Evolutionary conservation across 305 asterid species (phyloP), one percentile per base, ranked within the genome.

Genomic region (Stenogyne calaminthoides): DNA sequence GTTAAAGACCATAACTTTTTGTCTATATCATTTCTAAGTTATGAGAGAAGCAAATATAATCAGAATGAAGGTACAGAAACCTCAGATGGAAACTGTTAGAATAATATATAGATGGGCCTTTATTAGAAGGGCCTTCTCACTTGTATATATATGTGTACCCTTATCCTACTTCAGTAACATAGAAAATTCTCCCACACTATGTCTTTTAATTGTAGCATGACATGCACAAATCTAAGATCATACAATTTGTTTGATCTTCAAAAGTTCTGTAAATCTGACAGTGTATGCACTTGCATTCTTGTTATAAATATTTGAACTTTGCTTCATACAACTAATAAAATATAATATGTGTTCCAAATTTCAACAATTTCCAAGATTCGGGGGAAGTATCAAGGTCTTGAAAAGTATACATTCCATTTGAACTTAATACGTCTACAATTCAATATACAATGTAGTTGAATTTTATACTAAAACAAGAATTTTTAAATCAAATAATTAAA

Each of bases 1-100:
- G 58, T 69, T 47, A 55, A 47, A 54, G 61, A 54, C 46, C 46
- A 36, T n/a, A 58, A 52, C 40, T 29, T 68, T 56, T 32, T 70
- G 29, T 36, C 77, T 65, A 74, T 9, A 64, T 63, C 66, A 70
- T 36, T 51, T 52, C 68, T 10, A 63, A 64, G 14, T 14, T 32
- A 54, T 10, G 8, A 55, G 29, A 25, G 19, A 25, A 25, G 36
- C 51, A 32, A 44, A 20, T 9, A 25, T 36, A 9, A 20, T 12
- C 29, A 27, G 16, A 18, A 40, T 49, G 39, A 59, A 58, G n/a
- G 52, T 37, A 78, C 39, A 51, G 59, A 47, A 78, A 16, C 3
- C 57, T 71, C 36, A 11, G 55, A 64, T 18, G n/a, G 40, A 36
- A 61, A 51, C 40, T n/a, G n/a, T n/a, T n/a, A n/a, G n/a, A n/a